Base-by-base conservation (phyloP, 768 basidiomycete species). In the Auriculariales sp. region DNA sequence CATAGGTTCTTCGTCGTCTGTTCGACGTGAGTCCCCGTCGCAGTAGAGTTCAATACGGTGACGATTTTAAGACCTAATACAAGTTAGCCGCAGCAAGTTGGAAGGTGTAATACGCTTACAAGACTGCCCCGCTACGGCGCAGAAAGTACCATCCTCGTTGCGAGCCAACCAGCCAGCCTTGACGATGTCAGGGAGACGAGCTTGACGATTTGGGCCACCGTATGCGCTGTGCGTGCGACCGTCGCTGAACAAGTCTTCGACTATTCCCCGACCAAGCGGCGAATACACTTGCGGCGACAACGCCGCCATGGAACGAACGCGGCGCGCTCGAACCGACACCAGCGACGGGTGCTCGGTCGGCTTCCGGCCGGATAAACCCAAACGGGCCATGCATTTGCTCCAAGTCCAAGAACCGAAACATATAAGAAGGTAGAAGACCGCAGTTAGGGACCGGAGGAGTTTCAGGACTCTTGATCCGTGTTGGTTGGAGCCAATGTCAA, bases 111-210 rank as follows among this genome's bases (percentile, higher is more conserved):
- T 29, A 17, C 7, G 11, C 32, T 32, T 14, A 32, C 46, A 35
- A 49, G 31, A 30, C n/a, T 36, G 47, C n/a, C 85, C 84, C 1
- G 84, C 76, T 10, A 87, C 80, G 2, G 77, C 83, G 63, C 81
- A 84, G 56, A 78, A 65, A 31, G 56, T 59, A 1, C 78, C 80
- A 56, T 87, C 84, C 53, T 79, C 78, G 54, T 72, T 79, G 57
- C 73, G 78, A 22, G 82, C 72, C 36, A 89, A 75, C 1, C 77
- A 66, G 0, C 82, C 83, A 25, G 12, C 27, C 39, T 24, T 19
- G 7, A 25, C 39, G 7, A 44, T 25, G 15, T 44, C 39, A 11
- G 39, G 14, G 10, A 44, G 6, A 6, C 39, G 39, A 10, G 39
- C 39, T 25, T 44, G 39, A 19, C 19, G 22, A 25, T 19, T 24